Evolutionary conservation across 208 protist species (phyloP).

Genomic region (Strigomonas galati): DNA sequence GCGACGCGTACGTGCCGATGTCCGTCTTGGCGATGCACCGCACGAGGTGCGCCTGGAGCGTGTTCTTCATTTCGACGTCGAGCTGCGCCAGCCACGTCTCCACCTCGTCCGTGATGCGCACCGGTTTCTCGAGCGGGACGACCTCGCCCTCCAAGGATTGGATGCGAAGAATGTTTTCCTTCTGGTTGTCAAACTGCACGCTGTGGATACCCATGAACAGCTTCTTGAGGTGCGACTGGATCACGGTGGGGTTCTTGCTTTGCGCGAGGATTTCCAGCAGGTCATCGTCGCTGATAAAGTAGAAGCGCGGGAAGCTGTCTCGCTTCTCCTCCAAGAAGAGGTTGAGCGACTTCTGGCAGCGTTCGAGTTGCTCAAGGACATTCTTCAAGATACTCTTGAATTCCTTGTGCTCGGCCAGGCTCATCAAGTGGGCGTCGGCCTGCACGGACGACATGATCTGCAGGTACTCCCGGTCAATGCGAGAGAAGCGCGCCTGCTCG

Average conservation of each 20-base stretch:
- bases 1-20: conserved; percentile 91
- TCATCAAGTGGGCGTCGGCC: conserved; percentile 80
- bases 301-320: conserved; percentile 96
- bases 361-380: conserved; percentile 96
- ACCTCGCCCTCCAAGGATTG: conserved; percentile 91
- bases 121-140: conserved; percentile 89
- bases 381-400: conserved; percentile 79
- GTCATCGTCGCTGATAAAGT: conserved; percentile 99
- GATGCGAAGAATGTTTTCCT: conserved; percentile 90
- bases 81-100: conserved; percentile 95
- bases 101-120: conserved; percentile 92
- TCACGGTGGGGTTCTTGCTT: conserved; percentile 93
- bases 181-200: conserved; percentile 91
- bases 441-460: conserved; percentile 89
- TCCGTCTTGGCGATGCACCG: conserved; percentile 82
- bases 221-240: conserved; percentile 98
- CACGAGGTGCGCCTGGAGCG: conserved; percentile 80
- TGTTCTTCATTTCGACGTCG: conserved; percentile 91
- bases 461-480: conserved; percentile 94
- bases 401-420: conserved; percentile 76
- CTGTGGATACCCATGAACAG: conserved; percentile 96
- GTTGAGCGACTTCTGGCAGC: conserved; percentile 96
- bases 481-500: conserved; percentile 94
- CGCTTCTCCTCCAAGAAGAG: conserved; percentile 98
- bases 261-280: conserved; percentile 97